phyloP scores from a whole-genome alignment of 2,329 filamentous ascomycete genomes.

The Ciborinia camelliae region DNA sequence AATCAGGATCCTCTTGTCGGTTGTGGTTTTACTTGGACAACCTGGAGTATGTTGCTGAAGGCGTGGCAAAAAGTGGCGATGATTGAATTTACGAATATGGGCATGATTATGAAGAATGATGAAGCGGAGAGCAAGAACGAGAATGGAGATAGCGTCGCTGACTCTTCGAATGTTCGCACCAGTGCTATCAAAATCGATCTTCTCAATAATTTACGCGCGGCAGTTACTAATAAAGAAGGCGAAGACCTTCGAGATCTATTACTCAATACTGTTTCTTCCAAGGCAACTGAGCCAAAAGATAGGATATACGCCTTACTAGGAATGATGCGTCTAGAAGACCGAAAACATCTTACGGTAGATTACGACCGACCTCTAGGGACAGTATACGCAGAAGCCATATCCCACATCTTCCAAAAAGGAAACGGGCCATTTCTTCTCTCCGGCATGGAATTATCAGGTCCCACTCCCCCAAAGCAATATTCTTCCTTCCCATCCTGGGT shows the following conservation, averaged over 20 bases:
- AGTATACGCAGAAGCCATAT: neutral
- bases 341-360: neutral
- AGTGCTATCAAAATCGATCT: neutral
- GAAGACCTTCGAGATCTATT: neutral
- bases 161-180: neutral
- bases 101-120: neutral
- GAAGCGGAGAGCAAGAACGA: neutral
- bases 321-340: neutral
- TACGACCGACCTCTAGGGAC: neutral
- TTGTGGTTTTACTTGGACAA: slow-evolving; percentile 6
- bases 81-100: neutral
- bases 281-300: neutral
- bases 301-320: neutral
- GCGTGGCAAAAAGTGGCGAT: neutral
- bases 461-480: neutral
- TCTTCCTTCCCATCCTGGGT: neutral
- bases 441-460: neutral
- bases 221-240: neutral
- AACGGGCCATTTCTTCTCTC: neutral
- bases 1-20: slow-evolving; percentile 1
- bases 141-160: neutral
- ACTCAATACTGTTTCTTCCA: slow-evolving; percentile 1
- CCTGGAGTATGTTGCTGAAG: neutral
- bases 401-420: neutral
- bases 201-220: neutral